Evolutionary conservation across 2,329 filamentous ascomycete genomes (phyloP).

Genomic region (Zelopaecilomyces penicillatus): DNA sequence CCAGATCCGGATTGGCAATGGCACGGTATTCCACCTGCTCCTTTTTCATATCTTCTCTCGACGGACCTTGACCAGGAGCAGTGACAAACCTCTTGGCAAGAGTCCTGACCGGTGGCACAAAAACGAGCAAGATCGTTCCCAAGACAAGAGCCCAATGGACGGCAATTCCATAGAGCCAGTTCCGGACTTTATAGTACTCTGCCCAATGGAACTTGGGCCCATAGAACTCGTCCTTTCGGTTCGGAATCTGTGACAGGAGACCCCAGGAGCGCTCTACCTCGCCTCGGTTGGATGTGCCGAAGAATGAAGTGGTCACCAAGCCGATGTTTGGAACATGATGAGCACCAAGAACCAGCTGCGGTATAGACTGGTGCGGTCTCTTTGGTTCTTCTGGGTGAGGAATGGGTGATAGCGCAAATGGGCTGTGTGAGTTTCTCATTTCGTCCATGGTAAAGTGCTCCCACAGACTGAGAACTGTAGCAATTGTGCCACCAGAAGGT

Average conservation of each 20-base stretch:
- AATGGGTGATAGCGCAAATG: conserved; percentile 51
- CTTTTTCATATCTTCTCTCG: conserved; percentile 43
- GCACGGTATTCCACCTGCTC: conserved; percentile 57
- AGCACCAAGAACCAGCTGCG: conserved; percentile 42
- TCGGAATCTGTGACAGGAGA: conserved; percentile 39
- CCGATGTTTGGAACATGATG: conserved; percentile 43
- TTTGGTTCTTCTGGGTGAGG: conserved; percentile 30
- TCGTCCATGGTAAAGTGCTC: conserved; percentile 44
- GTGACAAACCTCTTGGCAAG: conserved; percentile 36
- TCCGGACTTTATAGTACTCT: conserved; percentile 45
- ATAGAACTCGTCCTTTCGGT: conserved; percentile 40
- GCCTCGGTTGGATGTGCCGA: conserved; percentile 41
- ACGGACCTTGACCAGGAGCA: conserved; percentile 48
- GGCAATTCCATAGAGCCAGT: conserved; percentile 40
- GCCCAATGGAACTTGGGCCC: conserved; percentile 52
- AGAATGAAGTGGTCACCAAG: conserved; percentile 44
- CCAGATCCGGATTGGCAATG: conserved; percentile 52
- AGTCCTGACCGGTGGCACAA: conserved; percentile 36
- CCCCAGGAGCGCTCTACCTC: conserved; percentile 57
- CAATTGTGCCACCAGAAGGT: conserved; percentile 59
- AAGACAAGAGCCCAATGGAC: conserved; percentile 42
- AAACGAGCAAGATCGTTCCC: conserved; percentile 34
- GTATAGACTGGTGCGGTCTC: conserved; percentile 21
- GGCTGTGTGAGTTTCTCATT: conserved; percentile 34
- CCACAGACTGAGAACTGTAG: conserved; percentile 54